Conservation (phyloP, 177 flowering plant genomes). For the Tripterygium wilfordii region DNA sequence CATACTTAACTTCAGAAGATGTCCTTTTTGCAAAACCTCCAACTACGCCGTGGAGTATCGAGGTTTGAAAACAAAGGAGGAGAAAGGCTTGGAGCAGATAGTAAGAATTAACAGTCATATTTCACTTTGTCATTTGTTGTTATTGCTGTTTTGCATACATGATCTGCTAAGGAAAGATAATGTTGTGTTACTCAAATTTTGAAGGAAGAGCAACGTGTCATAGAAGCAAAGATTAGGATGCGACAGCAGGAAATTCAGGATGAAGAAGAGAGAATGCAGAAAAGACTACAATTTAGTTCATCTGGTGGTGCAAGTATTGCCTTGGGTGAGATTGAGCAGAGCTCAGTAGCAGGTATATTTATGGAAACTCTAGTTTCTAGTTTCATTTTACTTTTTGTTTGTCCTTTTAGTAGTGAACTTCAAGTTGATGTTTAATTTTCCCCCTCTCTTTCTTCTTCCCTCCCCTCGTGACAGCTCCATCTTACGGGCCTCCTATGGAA, state of each 20-base stretch:
- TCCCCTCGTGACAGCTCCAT: conserved; percentile 42
- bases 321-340: conserved; percentile 38
- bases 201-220: conserved; percentile 97
- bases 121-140: too few relatives aligned
- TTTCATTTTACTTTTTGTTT: not conserved
- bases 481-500: conserved; percentile 34
- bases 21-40: conserved; percentile 96
- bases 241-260: conserved; percentile 79
- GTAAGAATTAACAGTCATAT: conserved; percentile 38
- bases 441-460: not conserved
- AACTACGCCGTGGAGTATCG: conserved; percentile 97
- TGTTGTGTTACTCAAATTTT: not conserved
- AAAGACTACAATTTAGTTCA: conserved; percentile 47
- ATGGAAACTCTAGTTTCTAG: not conserved
- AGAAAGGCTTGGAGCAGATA: conserved; percentile 87
- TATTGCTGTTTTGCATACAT: not conserved
- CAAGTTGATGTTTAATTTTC: conserved; percentile 1
- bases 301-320: conserved; percentile 32
- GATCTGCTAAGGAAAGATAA: not conserved
- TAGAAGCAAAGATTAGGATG: conserved; percentile 97
- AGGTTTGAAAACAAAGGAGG: conserved; percentile 91
- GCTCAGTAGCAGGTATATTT: conserved; percentile 49
- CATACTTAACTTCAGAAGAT: conserved; percentile 57
- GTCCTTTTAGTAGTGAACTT: not conserved
- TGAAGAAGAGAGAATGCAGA: conserved; percentile 75